Evolutionary conservation across 78 protist genomes (phyloP), one percentile per base, ranked within the genome.

Genomic region (Reticulomyxa filosa): DNA sequence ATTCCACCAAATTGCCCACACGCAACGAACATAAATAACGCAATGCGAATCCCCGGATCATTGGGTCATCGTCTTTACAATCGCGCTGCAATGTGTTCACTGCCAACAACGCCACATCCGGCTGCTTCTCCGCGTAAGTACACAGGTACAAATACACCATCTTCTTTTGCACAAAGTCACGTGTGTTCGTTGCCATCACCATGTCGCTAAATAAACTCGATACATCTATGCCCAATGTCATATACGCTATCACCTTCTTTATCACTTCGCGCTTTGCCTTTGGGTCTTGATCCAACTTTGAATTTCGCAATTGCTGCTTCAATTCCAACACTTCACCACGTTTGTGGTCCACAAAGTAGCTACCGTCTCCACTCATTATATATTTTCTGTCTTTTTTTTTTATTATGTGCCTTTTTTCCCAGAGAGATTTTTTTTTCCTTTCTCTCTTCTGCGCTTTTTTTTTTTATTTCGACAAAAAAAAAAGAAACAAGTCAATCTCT

Each of bases 11-110:
- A 52, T 76, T n/a, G 33, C 6, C 22, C 4, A 23, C 30, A 17
- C 83, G 38, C 61, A 85, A 73, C 11, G 82, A 68, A 57, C 79
- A 65, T 53, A 82, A 46, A 33, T 75, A 65, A 22, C 95, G 78
- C 10, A 92, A 69, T 1, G 97, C 97, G 0, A 92, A 65, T 1
- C 93, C 97, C 2, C 97, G 82, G n/a, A 87, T 76, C 57, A 89
- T 67, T 27, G 97, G 97, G 39, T 77, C 81, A 4, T 70, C 59
- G 50, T 90, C 92, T 20, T 32, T 4, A 62, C 78, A 32, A 55
- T 55, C 59, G 46, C 74, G 65, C 64, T 76, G 81, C 4, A 87
- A 74, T 4, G 94, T 85, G 80, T 84, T 85, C 75, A 87, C 62
- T 11, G 80, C 79, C 22, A 87, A 77, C 13, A 87, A 74, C 4